Conservation (phyloP, 2,329 filamentous ascomycete genomes). For the Sphaerostilbella broomeana region DNA sequence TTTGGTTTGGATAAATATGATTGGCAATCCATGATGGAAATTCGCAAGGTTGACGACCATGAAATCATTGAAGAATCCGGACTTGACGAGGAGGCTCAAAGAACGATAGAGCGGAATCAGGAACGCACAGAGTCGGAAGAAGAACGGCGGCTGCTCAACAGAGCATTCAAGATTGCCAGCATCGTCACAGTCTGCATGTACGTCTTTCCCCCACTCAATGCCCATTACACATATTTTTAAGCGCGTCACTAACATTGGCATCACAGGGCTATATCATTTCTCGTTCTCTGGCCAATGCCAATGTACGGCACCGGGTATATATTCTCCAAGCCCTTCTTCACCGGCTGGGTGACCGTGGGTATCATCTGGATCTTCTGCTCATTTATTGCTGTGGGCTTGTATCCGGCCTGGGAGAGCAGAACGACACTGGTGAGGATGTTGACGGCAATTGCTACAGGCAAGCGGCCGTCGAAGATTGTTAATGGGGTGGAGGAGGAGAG, state of each 20-base stretch:
- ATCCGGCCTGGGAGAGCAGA: constrained; percentile 74
- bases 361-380: constrained; percentile 70
- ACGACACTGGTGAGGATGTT: constrained; percentile 36
- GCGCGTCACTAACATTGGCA: neutral
- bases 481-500: neutral
- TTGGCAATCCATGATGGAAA: constrained; percentile 75
- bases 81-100: constrained; percentile 29
- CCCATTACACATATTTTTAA: neutral
- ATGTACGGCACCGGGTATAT: constrained; percentile 80
- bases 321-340: constrained; percentile 54
- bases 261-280: constrained; percentile 56
- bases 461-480: neutral
- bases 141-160: constrained; percentile 44
- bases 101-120: constrained; percentile 16
- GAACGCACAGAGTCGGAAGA: constrained; percentile 33
- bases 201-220: neutral
- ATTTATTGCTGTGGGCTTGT: constrained; percentile 67
- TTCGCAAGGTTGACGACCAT: constrained; percentile 71
- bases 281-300: constrained; percentile 87
- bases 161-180: constrained; percentile 43
- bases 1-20: constrained; percentile 65
- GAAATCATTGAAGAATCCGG: constrained; percentile 59
- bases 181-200: constrained; percentile 28
- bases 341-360: constrained; percentile 64
- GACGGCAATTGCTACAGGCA: constrained; percentile 6